Conservation (phyloP, 2,329 filamentous ascomycete species). For the Clarireedia homoeocarpa region DNA sequence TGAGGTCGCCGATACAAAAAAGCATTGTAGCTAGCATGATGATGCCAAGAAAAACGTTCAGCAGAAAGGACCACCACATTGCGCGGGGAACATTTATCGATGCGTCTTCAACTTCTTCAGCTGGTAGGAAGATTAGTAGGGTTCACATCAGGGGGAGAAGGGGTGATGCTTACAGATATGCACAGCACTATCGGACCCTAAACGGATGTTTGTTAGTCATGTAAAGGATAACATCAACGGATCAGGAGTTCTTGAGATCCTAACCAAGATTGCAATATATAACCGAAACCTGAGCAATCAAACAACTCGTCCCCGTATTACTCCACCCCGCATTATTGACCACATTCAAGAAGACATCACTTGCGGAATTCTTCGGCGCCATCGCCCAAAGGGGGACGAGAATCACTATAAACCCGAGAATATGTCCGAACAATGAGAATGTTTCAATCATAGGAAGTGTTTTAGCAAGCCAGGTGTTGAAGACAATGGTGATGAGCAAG, state of each 20-base stretch:
- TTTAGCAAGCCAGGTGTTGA: conserved; percentile 37
- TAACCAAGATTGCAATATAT: conserved; percentile 26
- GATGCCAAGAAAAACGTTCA: conserved; percentile 41
- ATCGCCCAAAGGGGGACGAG: conserved; percentile 33
- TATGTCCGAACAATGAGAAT: conserved; percentile 37
- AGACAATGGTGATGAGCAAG: conserved; percentile 33
- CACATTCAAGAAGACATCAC: conserved; percentile 28
- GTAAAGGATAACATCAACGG: no score
- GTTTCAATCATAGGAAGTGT: conserved; percentile 37
- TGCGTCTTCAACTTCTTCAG: conserved; percentile 43
- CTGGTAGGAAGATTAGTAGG: neutral
- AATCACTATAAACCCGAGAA: conserved; percentile 37
- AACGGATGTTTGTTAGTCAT: neutral
- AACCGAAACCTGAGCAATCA: conserved; percentile 31
- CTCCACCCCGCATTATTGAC: conserved; percentile 29
- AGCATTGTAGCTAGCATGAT: conserved; percentile 30
- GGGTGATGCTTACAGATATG: conserved; percentile 29
- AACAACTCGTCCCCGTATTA: conserved; percentile 28
- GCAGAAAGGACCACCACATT: conserved; percentile 38
- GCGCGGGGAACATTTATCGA: conserved; percentile 39
- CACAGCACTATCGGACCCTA: conserved; percentile 22
- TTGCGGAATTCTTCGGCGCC: conserved; percentile 22
- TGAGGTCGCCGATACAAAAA: conserved; percentile 29
- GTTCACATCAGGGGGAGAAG: neutral
- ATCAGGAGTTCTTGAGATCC: conserved; percentile 12